Conservation (phyloP, 106 monocot genomes). For the Dendrobium chrysotoxum region DNA sequence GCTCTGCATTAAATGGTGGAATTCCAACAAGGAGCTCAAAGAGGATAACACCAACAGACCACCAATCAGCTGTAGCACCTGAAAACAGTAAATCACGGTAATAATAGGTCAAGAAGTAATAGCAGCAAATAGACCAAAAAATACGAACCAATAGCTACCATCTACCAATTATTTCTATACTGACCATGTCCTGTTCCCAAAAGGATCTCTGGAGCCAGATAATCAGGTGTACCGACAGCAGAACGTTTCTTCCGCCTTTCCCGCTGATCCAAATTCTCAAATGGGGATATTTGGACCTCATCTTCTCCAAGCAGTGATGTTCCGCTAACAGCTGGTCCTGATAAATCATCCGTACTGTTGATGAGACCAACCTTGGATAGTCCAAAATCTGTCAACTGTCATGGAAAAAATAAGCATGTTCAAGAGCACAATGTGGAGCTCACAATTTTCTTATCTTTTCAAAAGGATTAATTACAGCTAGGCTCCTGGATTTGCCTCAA, state of each 20-base stretch:
- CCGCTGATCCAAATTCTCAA: slow-evolving; percentile 61
- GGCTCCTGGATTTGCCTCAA: neutral
- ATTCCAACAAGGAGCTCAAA: slow-evolving; percentile 99
- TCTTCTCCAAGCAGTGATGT: slow-evolving; percentile 86
- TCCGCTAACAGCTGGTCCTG: slow-evolving; percentile 87
- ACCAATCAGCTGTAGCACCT: slow-evolving; percentile 99
- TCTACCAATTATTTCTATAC: slow-evolving; percentile 10
- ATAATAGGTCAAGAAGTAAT: neutral
- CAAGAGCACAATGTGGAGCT: slow-evolving; percentile 6
- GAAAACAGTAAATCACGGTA: slow-evolving; percentile 9
- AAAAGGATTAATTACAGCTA: neutral
- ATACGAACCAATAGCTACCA: neutral
- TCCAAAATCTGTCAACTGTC: slow-evolving; percentile 98
- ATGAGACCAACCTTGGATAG: slow-evolving; percentile 98
- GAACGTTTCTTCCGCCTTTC: slow-evolving; percentile 87
- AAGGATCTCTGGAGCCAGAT: slow-evolving; percentile 96
- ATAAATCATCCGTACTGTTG: slow-evolving; percentile 96
- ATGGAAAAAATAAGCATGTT: slow-evolving; percentile 6
- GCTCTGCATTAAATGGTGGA: slow-evolving; percentile 98
- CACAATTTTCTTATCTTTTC: neutral
- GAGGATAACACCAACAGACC: slow-evolving; percentile 98
- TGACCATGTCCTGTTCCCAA: slow-evolving; percentile 96
- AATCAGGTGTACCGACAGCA: slow-evolving; percentile 99
- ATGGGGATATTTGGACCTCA: slow-evolving; percentile 68
- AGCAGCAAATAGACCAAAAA: slow-evolving; percentile 7